Conservation (phyloP, 805 yeast genomes). For the Kluyveromyces lactis region DNA sequence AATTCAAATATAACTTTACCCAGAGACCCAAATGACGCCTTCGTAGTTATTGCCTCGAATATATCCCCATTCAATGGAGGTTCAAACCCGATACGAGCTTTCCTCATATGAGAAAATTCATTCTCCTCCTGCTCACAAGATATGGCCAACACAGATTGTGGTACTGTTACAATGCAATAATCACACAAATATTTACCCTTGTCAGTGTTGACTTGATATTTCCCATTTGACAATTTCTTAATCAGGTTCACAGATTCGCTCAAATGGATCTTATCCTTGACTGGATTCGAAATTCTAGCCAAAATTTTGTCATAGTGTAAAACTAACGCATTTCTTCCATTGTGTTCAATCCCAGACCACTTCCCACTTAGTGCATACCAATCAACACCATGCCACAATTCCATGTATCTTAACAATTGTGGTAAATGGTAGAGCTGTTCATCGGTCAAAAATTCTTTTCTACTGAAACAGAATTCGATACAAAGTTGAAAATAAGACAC, state of each 20-base stretch:
- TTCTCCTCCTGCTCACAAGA: conserved; percentile 10
- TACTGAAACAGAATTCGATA: conserved; percentile 37
- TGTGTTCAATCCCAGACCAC: conserved; percentile 58
- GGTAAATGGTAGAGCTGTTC: conserved; percentile 46
- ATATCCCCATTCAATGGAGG: conserved; percentile 48
- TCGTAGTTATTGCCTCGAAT: conserved; percentile 32
- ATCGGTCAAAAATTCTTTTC: conserved; percentile 38
- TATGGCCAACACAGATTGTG: conserved; percentile 58
- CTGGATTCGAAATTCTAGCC: conserved; percentile 32
- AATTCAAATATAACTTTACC: conserved; percentile 73
- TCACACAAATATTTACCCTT: conserved; percentile 36
- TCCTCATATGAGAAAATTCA: conserved; percentile 2
- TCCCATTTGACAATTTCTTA: conserved; percentile 18
- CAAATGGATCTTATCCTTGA: conserved; percentile 33
- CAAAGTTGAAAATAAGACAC: conserved; percentile 44
- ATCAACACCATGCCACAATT: conserved; percentile 74
- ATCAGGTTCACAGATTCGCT: conserved; percentile 35
- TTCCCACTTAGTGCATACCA: conserved; percentile 62
- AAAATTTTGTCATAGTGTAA: conserved; percentile 45
- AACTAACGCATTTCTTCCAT: conserved; percentile 73
- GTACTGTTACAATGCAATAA: conserved; percentile 64
- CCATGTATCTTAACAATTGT: conserved; percentile 48
- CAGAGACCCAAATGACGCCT: conserved; percentile 54
- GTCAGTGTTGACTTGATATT: conserved; percentile 29
- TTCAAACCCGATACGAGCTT: conserved; percentile 44